These are phyloP conservation scores for Triangularia verruculosa DNA, from an alignment of 2,329 filamentous ascomycete species.

Conservation along the genomic window DNA sequence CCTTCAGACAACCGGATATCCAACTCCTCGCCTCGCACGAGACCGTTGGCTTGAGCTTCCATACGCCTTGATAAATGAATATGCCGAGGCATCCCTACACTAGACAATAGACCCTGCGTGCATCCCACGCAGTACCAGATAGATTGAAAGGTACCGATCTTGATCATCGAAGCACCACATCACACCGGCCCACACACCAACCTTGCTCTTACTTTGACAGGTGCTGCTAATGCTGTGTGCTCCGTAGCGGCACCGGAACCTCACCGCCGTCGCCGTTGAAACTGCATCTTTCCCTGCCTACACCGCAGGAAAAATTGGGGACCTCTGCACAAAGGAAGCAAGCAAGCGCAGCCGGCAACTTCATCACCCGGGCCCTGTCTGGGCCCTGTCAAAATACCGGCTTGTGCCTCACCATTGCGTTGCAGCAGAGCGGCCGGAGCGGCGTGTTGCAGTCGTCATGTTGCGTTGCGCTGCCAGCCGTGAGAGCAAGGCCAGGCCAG, in stretches of 20 bases:
- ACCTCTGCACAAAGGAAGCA: not conserved
- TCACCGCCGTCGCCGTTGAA: not conserved
- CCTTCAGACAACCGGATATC: not conserved
- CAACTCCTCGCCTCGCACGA: not conserved
- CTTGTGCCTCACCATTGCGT: conserved; percentile 5
- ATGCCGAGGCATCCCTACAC: not conserved
- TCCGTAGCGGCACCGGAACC: not conserved
- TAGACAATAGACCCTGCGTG: conserved; percentile 2
- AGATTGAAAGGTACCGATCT: not conserved
- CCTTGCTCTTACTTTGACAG: not conserved
- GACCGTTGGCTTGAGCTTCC: not conserved
- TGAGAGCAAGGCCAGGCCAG: not conserved
- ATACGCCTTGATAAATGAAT: not conserved
- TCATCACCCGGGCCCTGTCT: conserved; percentile 4
- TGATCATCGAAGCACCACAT: not conserved
- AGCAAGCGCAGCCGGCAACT: not conserved
- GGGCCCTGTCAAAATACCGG: not conserved
- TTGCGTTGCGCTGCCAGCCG: not conserved
- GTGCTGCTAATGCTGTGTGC: conserved; percentile 1
- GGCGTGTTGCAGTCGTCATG: not conserved
- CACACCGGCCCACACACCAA: not conserved
- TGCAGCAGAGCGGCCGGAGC: not conserved
- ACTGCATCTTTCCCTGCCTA: not conserved
- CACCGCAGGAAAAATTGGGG: not conserved
- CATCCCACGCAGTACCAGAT: conserved; percentile 5